These are phyloP conservation scores for Naganishia vishniacii DNA, from an alignment of 768 basidiomycete species.

Conservation along the genomic window DNA sequence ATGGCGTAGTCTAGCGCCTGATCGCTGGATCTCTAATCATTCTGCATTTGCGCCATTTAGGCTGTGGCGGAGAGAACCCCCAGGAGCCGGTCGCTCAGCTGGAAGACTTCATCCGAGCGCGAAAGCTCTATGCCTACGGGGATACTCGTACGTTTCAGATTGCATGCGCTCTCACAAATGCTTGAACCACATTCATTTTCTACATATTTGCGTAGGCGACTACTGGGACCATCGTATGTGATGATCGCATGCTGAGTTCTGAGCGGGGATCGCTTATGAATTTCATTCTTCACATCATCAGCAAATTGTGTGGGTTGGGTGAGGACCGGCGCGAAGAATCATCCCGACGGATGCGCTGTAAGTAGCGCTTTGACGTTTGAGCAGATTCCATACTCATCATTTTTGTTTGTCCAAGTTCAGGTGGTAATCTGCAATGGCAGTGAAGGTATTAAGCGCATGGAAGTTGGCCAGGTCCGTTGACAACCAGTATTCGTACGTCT, in stretches of 20 bases:
- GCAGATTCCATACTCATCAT: neutral
- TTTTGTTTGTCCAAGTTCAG: no score
- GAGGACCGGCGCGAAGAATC: slow-evolving; percentile 49
- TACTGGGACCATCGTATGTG: slow-evolving; percentile 29
- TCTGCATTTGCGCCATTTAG: slow-evolving; percentile 44
- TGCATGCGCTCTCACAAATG: neutral
- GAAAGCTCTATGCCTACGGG: slow-evolving; percentile 42
- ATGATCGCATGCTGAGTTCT: neutral
- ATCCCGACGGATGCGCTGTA: slow-evolving; percentile 48
- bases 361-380: neutral
- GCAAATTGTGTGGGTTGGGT: slow-evolving; percentile 52
- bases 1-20: neutral
- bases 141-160: slow-evolving; percentile 18
- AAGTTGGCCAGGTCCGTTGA: slow-evolving; percentile 46
- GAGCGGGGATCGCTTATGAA: neutral
- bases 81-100: slow-evolving; percentile 49
- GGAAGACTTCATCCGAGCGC: slow-evolving; percentile 46
- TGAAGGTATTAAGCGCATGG: slow-evolving; percentile 50
- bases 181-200: no score
- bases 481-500: neutral
- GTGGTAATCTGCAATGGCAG: slow-evolving; percentile 43
- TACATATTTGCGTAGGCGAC: neutral
- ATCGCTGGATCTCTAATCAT: no score
- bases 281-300: slow-evolving; percentile 15
- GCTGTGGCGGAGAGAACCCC: slow-evolving; percentile 49